Evolutionary conservation across 306 rosid genomes (phyloP).

Genomic region (Citrullus colocynthis): DNA sequence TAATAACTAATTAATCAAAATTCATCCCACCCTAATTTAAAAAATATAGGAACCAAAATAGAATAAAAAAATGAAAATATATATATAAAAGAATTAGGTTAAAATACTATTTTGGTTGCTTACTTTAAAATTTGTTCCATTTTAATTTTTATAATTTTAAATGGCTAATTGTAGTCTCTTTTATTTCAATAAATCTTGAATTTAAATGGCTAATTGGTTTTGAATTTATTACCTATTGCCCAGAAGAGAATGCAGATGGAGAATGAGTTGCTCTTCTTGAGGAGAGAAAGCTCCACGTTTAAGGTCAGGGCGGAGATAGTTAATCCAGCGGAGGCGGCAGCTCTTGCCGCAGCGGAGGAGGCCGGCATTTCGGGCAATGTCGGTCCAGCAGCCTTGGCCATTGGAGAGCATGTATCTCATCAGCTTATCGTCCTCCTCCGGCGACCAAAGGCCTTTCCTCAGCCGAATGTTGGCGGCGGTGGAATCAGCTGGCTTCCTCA

Average conservation of each 20-base stretch:
- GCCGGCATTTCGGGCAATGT: slow-evolving; percentile 77
- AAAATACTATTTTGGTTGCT: too few species aligned
- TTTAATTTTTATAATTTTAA: too few species aligned
- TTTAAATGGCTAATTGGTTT: too few species aligned
- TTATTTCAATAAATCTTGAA: too few species aligned
- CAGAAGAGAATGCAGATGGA: slow-evolving; percentile 78
- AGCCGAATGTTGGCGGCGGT: slow-evolving; percentile 19
- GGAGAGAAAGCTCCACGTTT: slow-evolving; percentile 81
- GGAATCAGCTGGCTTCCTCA: slow-evolving; percentile 29
- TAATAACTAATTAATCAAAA: too few species aligned
- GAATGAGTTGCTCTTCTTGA: slow-evolving; percentile 65
- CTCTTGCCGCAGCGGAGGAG: slow-evolving; percentile 87
- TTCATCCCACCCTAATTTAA: background rate
- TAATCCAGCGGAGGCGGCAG: slow-evolving; percentile 97
- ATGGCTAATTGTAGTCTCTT: too few species aligned
- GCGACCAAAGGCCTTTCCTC: slow-evolving; percentile 89
- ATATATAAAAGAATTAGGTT: too few species aligned
- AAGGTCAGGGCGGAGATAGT: slow-evolving; percentile 88
- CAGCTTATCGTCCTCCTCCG: slow-evolving; percentile 83
- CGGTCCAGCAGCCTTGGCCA: slow-evolving; percentile 97
- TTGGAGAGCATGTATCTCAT: slow-evolving; percentile 66
- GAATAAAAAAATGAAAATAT: too few species aligned
- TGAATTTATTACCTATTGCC: slow-evolving; percentile 46
- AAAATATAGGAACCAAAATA: too few species aligned
- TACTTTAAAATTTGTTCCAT: too few species aligned